Evolutionary conservation across 495 filamentous ascomycete species (phyloP).

Genomic region (Podospora australis): DNA sequence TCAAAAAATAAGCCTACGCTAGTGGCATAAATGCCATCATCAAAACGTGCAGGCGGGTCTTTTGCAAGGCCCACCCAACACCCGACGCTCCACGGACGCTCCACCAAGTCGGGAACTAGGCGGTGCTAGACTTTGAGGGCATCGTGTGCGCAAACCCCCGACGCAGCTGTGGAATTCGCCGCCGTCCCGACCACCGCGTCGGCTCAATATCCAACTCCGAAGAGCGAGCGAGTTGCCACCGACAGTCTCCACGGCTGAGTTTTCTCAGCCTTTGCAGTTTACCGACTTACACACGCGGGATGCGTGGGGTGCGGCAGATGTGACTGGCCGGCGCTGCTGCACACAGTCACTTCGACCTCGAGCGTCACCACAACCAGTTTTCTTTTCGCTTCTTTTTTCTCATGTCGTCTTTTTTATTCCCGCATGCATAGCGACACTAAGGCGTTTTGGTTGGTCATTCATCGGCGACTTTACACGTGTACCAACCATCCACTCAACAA

Average conservation of each 20-base stretch:
- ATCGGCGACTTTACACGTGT: too few species aligned
- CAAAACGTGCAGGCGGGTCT: not conserved
- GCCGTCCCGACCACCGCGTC: not conserved
- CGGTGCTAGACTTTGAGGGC: not conserved
- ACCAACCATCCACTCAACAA: too few species aligned
- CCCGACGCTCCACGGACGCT: too few species aligned
- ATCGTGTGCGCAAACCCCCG: not conserved
- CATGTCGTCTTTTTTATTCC: constrained; percentile 9
- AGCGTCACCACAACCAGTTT: not conserved
- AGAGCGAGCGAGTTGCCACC: not conserved
- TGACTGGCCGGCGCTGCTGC: not conserved
- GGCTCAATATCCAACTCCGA: not conserved
- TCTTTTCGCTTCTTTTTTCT: not conserved
- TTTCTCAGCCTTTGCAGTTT: not conserved
- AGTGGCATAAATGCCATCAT: not conserved
- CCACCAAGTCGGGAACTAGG: not conserved
- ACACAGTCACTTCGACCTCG: not conserved
- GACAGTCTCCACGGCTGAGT: not conserved
- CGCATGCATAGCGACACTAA: constrained; percentile 19
- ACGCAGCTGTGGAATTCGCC: not conserved
- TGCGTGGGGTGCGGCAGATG: not conserved
- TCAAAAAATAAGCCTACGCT: not conserved
- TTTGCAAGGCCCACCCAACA: not conserved
- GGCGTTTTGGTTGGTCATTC: too few species aligned
- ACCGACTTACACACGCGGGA: not conserved